A percentile compares a stretch with the other conserved stretches of the same genome.
Evolutionary conservation across 352 stramenopile species (phyloP).

Genomic region (Globisporangium spiculum): DNA sequence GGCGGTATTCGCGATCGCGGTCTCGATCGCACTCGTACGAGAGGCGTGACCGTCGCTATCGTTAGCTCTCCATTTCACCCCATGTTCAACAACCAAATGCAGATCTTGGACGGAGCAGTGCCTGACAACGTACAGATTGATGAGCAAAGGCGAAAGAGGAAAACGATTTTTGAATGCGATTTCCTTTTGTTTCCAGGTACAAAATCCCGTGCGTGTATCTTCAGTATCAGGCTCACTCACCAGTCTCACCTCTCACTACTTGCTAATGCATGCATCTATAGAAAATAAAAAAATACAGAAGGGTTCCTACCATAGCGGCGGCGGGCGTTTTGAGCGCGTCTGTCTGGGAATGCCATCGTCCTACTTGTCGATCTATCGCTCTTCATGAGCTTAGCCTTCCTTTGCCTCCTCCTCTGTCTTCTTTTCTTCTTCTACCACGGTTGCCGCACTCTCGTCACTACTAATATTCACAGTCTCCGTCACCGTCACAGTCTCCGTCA

Average conservation of each 20-base stretch:
- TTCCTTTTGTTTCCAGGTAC: conserved; percentile 1
- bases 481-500: conserved; percentile 19
- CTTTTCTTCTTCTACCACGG: conserved; percentile 10
- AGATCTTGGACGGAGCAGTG: neutral
- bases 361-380: conserved; percentile 18
- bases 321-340: neutral
- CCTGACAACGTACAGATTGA: neutral
- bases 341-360: conserved; percentile 8
- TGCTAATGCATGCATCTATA: conserved; percentile 15
- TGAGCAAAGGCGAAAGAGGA: neutral
- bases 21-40: conserved; percentile 29
- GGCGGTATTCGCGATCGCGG: conserved; percentile 23
- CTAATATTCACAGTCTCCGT: conserved; percentile 14
- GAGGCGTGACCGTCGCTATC: conserved; percentile 18
- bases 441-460: conserved; percentile 16
- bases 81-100: neutral
- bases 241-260: conserved; percentile 5
- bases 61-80: neutral
- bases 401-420: conserved; percentile 12
- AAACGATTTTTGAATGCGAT: neutral
- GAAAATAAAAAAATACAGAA: conserved; percentile 17
- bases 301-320: conserved; percentile 3
- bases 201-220: conserved; percentile 18
- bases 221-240: conserved; percentile 9
- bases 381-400: conserved; percentile 9